Evolutionary conservation across 75 land plant species (phyloP), one percentile per base, ranked within the genome.

Genomic region (Pinus tabuliformis): DNA sequence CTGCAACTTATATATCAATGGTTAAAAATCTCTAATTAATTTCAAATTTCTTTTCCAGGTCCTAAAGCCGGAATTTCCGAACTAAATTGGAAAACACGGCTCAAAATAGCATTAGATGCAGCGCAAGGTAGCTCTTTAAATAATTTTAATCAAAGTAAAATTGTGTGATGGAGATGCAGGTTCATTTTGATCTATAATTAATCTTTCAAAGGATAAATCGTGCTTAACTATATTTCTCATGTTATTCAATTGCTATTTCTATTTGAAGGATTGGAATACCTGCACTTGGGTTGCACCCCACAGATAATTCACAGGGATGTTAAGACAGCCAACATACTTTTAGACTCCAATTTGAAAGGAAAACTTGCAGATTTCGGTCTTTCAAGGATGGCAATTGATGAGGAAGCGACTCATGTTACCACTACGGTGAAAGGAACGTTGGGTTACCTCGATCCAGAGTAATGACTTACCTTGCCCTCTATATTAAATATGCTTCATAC

Each of bases 271-370:
- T 45, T 83, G 5, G 84, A 83, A 56, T 83, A 83, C 72, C 82
- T 83, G 0, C 84, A 83, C 72, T n/a, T 58, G 3, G 65, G 82
- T 74, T 76, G 58, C 14, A 30, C 61, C 6, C 82, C 84, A 22
- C 56, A 77, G 22, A 75, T 83, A 65, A 83, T 83, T 57, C 84
- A 83, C 26, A 52, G 84, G 18, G 84, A 83, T 45, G 73, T 83
- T 3, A 83, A 83, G 70, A 57, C 82, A 3, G 22, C 70, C 26
- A 83, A 83, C 26, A 83, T 83, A 13, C 74, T 83, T 49, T 61
- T 83, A 16, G 83, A 82, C 62, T 2, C 20, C 18, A 63, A 54
- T 7, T 20, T 65, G 56, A n/a, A 63, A 6, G 83, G 81, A 21
- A 45, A 79, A 6, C 22, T 82, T 6, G 59, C 83, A 8, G 81